phyloP scores from a whole-genome alignment of 495 filamentous ascomycete genomes.

The Tuber melanosporum region DNA sequence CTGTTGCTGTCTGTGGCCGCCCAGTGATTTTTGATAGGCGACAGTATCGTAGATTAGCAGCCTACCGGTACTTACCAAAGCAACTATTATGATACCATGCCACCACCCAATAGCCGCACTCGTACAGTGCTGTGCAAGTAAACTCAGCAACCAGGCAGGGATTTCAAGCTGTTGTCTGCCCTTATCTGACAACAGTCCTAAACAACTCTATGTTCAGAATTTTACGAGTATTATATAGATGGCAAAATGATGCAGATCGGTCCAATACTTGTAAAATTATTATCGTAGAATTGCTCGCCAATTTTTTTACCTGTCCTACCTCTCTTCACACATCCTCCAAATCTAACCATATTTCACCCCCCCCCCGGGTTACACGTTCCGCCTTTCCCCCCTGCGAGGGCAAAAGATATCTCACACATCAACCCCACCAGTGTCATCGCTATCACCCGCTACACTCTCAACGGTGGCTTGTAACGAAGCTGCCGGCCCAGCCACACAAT shows the following conservation, averaged over 20 bases:
- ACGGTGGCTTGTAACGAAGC: conserved; percentile 12
- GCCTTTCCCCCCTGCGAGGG: not conserved
- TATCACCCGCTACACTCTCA: conserved; percentile 23
- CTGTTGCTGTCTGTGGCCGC: too few relatives aligned
- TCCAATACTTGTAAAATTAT: not conserved
- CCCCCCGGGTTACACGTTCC: not conserved
- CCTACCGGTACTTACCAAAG: too few relatives aligned
- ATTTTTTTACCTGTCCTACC: not conserved
- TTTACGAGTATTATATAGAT: not conserved
- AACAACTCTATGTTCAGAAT: too few relatives aligned
- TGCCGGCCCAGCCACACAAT: not conserved
- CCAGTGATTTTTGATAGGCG: too few relatives aligned
- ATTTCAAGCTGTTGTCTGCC: too few relatives aligned
- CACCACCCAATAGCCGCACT: too few relatives aligned
- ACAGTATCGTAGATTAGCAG: too few relatives aligned
- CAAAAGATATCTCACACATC: not conserved
- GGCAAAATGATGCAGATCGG: not conserved
- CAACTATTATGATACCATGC: too few relatives aligned
- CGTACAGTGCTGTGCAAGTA: not conserved
- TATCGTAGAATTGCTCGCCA: not conserved
- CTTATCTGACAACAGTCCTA: too few relatives aligned
- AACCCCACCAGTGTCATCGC: conserved; percentile 10
- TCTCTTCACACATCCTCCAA: not conserved
- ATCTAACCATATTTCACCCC: too few relatives aligned
- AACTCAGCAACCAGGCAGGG: not conserved